Conservation (phyloP, 257 asterid genomes). For the Thymus mandschuricus region DNA sequence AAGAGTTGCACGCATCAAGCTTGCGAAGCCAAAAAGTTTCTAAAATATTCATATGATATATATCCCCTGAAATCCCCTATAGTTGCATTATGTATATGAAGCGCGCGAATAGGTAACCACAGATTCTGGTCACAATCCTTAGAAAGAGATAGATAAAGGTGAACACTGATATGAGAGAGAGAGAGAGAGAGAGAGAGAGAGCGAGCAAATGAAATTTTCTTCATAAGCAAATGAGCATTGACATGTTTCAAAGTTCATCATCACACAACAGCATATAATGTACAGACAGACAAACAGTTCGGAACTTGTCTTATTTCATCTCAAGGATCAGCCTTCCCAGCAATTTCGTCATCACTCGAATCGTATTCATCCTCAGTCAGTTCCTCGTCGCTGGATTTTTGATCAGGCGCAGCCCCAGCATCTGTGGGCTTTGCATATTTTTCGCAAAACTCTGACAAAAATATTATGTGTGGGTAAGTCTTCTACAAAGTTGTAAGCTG, state of each 20-base stretch:
- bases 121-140: too few relatives aligned
- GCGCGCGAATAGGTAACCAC: neutral
- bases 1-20: too few relatives aligned
- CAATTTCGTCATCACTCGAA: slow-evolving; percentile 77
- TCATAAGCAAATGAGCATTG: slow-evolving; percentile 20
- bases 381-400: slow-evolving; percentile 77
- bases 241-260: slow-evolving; percentile 35
- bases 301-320: neutral
- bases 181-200: neutral
- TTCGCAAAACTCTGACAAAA: slow-evolving; percentile 64
- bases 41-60: neutral
- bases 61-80: neutral
- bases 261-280: slow-evolving; percentile 40
- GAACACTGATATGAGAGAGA: slow-evolving; percentile 1
- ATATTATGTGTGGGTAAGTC: neutral
- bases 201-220: slow-evolving; percentile 14
- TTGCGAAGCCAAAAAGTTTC: too few relatives aligned
- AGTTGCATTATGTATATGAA: neutral
- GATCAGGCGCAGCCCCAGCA: slow-evolving; percentile 73
- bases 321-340: slow-evolving; percentile 76
- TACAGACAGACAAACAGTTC: slow-evolving; percentile 55
- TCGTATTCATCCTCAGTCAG: slow-evolving; percentile 69
- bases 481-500: slow-evolving; percentile 1
- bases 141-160: neutral
- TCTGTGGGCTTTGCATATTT: slow-evolving; percentile 81